Evolutionary conservation across 164 flowering plant species (phyloP).

Genomic region (Nymphaea colorata): DNA sequence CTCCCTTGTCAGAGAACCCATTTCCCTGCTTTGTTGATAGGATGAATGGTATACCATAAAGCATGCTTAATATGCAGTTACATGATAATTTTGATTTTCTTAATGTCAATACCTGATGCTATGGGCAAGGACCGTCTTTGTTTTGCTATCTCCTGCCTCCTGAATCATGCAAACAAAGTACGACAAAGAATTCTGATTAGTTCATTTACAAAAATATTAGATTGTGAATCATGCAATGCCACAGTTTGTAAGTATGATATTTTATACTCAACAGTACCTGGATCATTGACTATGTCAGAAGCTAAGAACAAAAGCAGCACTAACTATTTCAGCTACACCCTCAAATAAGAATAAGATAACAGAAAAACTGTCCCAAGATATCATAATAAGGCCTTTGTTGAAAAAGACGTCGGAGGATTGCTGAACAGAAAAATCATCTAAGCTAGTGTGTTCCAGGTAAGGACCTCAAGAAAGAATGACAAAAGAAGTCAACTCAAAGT

Average conservation of each 20-base stretch:
- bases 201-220: neutral
- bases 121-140: conserved; percentile 76
- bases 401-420: too few relatives aligned
- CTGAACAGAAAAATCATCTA: too few relatives aligned
- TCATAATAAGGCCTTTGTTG: too few relatives aligned
- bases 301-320: neutral
- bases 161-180: conserved; percentile 12
- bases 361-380: too few relatives aligned
- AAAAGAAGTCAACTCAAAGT: too few relatives aligned
- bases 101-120: conserved; percentile 42
- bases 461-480: too few relatives aligned
- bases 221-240: neutral
- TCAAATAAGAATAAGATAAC: too few relatives aligned
- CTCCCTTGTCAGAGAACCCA: neutral
- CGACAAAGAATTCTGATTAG: neutral
- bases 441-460: too few relatives aligned
- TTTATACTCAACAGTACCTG: too few relatives aligned
- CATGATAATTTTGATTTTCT: neutral
- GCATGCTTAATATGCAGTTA: neutral
- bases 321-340: neutral
- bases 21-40: neutral
- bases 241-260: too few relatives aligned
- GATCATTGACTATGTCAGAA: too few relatives aligned
- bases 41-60: neutral
- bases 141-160: conserved; percentile 41